Evolutionary conservation across 768 basidiomycete genomes (phyloP), one percentile per base, ranked within the genome.

Genomic region (Tulasnella sp.): DNA sequence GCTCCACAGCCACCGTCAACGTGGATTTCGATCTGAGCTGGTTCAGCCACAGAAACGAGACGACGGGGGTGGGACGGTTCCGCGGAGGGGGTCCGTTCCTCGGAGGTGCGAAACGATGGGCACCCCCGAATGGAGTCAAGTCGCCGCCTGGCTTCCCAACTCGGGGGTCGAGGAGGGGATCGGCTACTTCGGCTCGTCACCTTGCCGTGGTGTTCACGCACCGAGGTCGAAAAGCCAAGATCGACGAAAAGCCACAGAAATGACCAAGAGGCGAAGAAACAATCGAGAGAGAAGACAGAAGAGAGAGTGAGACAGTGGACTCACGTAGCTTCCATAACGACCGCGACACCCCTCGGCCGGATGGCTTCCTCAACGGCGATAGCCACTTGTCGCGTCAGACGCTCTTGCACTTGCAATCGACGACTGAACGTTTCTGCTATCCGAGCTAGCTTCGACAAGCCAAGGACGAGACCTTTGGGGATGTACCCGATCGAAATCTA

Each of bases 311-410:
- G 44, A 71, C 4, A 36, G 74, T 72, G 72, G 4, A 89, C 95
- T 84, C 85, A 96, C 95, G 94, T 94, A 81, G 97, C 97, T 86
- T 99, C 97, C 94, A 99, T 99, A 74, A 99, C 98, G 81, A 99
- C 98, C 10, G 98, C 98, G 52, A 99, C 98, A 71, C 98, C 98
- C 83, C 95, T 91, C 74, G 98, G 98, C 85, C 95, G 93, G 83
- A 99, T 98, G 24, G 98, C 98, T 85, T 99, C 97, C 85, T 98
- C 94, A 8, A 99, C 93, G n/a, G 97, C 96, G 76, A 98, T 90
- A 10, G 98, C 98, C 80, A 99, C 95, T 86, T 99, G 98, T 85
- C 95, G 96, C 58, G 98, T 99, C 71, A 99, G 88, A 42, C 98
- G 92, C 86, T 99, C 98, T 86, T 99, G 98, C 21, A 99, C 97